Evolutionary conservation across 2,329 filamentous ascomycete genomes (phyloP), one percentile per base, ranked within the genome.

Genomic region (Monosporascus cannonballus): DNA sequence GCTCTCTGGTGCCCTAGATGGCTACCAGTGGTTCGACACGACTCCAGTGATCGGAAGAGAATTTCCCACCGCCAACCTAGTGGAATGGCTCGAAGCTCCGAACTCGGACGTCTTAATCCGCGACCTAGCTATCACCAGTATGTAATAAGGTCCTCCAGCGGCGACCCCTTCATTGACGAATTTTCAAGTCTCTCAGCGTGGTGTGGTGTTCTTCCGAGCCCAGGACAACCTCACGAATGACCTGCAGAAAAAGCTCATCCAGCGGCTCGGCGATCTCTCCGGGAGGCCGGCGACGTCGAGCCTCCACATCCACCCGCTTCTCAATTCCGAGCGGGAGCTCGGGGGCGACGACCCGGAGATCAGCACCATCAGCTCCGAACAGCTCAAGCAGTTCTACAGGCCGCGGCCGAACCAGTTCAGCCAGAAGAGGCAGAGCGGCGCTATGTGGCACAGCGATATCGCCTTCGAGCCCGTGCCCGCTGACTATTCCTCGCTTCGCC

Each of bases 301-400:
- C 2, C 69, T 83, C 24, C 79, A 83, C 53, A 73, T 81, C 7
- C 80, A 83, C 56, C 79, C 80, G 6, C 60, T 82, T 17, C 57
- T 54, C 20, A 59, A 59, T 42, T 55, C 52, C 17, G 58, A 58
- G 48, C 52, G 57, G 25, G 75, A 77, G 56, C 73, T 72, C 20
- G 76, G 73, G 52, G 76, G 81, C 58, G 69, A 78, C 1, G 76
- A 77, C 37, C 77, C 81, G 59, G 73, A 83, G 61, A 76, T 83
- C 56, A 77, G 73, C 51, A 76, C 81, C 51, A 82, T 83, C 63
- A 79, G 75, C 51, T 76, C 75, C 49, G 74, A 78, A 64, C 76
- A 78, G 70, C 73, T 79, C 62, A 76, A 78, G 69, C 71, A 76
- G 57, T 67, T 77, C 53, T 78, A 73, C 58, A 76, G 77, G 58